Evolutionary conservation across 2,329 filamentous ascomycete genomes (phyloP), one percentile per base, ranked within the genome.

Genomic region (Aspergillus niger): DNA sequence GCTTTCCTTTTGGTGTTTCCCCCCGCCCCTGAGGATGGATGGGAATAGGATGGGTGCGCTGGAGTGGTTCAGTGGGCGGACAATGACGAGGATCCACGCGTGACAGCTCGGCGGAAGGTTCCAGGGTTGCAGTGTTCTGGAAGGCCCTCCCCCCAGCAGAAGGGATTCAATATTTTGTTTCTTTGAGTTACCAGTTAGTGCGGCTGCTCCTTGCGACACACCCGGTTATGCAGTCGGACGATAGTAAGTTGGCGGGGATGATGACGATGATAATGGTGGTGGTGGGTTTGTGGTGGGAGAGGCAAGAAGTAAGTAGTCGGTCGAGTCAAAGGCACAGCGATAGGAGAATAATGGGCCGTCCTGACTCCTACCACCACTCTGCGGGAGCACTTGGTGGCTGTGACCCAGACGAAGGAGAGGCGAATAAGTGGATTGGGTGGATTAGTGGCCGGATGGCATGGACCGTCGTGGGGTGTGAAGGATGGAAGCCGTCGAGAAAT

Each of bases 21-120:
- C 63, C 64, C 63, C 61, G 61, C 65, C 63, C 64, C 59, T 62
- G 56, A 62, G 55, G 48, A 57, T 55, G 55, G 58, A 57, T 49
- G 28, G 22, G 22, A 26, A 22, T 44, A 22, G 20, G 11, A 44
- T 44, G 41, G 28, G 43, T 48, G 43, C 51, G 54, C 52, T 57
- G 49, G 55, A 53, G 54, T 39, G 36, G 51, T 51, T 36, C 20
- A 52, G 50, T 48, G 22, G 57, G 38, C 30, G 44, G 47, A 41
- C 51, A 59, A 58, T 52, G 55, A 58, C 49, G 48, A 17, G 44
- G 49, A 61, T 60, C 58, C 58, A 57, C 38, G 58, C 58, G 54
- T 56, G 53, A 56, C 53, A 56, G 53, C 53, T 44, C 41, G 47
- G 47, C 47, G 26, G 53, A 38, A 36, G 53, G 53, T 56, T 56